Evolutionary conservation across 805 yeast species (phyloP), one percentile per base, ranked within the genome.

Genomic region (Saccharomycopsis sp.): DNA sequence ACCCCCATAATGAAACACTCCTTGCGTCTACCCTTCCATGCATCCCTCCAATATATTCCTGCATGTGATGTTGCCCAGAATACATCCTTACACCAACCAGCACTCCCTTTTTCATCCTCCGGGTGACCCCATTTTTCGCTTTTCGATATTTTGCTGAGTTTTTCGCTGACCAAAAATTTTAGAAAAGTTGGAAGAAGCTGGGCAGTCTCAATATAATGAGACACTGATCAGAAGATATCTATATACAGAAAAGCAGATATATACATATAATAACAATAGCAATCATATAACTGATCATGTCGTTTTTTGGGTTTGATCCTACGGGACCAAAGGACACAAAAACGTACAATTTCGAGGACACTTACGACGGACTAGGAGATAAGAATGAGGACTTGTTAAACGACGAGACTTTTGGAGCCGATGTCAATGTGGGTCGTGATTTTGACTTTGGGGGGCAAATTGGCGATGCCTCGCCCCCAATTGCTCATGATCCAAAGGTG

Each of bases 361-460:
- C 93, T 19, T 88, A 87, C 70, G 88, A 84, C 58, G 92, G 93
- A 1, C 77, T 86, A 57, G 96, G 89, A 3, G 88, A 83, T n/a
- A 63, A 83, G 58, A 86, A 81, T 35, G 92, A 86, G 53, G 97
- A 89, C 68, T 94, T 87, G 44, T 77, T 86, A 64, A 88, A 89
- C 68, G 88, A 83, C 62, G 91, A 85, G 67, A 89, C 96, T 0
- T 89, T 89, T 71, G 96, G 94, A 25, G 74, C 71, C 47, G 76
- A 73, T 52, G 76, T 75, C 29, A 70, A 74, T 7, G 47, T 83
- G 56, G 82, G 84, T 35, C 78, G 80, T 63, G 89, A 87, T 65
- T 87, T 85, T 66, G 81, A 82, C 67, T 88, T 87, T 69, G 83
- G 85, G 3, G 73, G 74, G 47, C 61, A 67, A 56, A 67, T 72